These are phyloP conservation scores for Venturia pyrina DNA, from an alignment of 2,329 filamentous ascomycete species.

Conservation along the genomic window DNA sequence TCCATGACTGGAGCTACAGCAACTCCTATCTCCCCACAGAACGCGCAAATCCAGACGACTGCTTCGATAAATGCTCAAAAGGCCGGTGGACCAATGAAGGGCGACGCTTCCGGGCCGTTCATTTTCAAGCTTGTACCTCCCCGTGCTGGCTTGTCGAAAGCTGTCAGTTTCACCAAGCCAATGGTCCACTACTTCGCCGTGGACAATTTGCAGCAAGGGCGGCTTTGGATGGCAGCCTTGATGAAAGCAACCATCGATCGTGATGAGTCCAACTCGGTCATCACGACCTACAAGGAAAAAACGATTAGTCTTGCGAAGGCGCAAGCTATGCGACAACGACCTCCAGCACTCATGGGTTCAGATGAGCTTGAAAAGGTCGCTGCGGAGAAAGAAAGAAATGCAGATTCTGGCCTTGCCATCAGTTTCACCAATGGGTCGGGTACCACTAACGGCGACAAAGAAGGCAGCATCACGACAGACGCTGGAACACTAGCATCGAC, in stretches of 20 bases:
- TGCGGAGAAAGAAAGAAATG: background rate
- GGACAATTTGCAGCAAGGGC: conserved; percentile 76
- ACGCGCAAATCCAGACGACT: conserved; percentile 26
- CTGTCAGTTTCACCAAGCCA: conserved; percentile 95
- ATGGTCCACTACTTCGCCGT: conserved; percentile 97
- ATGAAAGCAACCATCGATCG: conserved; percentile 99
- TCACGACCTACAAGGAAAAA: conserved; percentile 92
- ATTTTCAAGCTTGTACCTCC: conserved; percentile 98
- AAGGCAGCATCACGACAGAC: conserved; percentile 8
- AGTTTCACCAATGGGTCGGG: background rate
- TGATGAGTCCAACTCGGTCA: conserved; percentile 65
- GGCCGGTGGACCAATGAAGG: conserved; percentile 27
- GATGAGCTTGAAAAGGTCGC: conserved; percentile 4
- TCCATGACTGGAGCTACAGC: conserved; percentile 79
- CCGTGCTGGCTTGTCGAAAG: conserved; percentile 73
- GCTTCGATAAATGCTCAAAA: conserved; percentile 21
- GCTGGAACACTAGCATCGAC: background rate
- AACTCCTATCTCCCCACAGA: conserved; percentile 48
- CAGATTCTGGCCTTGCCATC: background rate
- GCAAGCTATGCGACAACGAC: conserved; percentile 74
- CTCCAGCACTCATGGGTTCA: conserved; percentile 69
- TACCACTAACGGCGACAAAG: conserved; percentile 10
- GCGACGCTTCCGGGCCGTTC: conserved; percentile 55
- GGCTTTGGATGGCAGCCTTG: conserved; percentile 94
- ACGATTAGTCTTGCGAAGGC: conserved; percentile 90